Base-by-base conservation (phyloP, 177 flowering plant genomes). In the Vitis hybrid region DNA sequence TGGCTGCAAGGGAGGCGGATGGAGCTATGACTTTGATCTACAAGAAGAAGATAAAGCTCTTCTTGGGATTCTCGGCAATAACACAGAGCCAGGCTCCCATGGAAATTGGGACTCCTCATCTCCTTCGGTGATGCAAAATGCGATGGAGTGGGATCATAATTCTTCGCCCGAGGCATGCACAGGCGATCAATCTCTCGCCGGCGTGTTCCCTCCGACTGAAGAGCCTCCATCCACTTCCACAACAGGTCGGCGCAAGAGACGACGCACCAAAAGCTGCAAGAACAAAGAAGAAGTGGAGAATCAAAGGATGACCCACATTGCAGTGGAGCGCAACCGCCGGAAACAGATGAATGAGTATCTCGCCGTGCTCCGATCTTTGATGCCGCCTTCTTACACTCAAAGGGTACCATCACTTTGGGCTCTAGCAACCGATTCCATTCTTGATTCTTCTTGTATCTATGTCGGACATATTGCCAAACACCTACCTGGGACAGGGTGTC, bases 291-390 rank as follows among this genome's bases (percentile, higher is more conserved):
- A 91, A 56, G 82, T 90, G 19, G 95, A 93, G 86, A 90, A 84
- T 68, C 98, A 93, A 78, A 83, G 98, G 73, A 93, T 93, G 91
- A 91, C 97, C 67, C 98, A 93, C 88, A 93, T 93, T 80, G 89
- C 89, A 1, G 95, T 93, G 12, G 98, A 93, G 77, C 84, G 98
- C 18, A 93, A 93, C 59, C 90, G 98, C 31, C 88, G 98, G 31
- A 87, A 88, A 58, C 97, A 88, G 78, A 93, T 93, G 98, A 93
- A 91, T 31, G 98, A 91, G 72, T 89, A 91, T 66, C 93, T 93
- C 24, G 81, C 98, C 15, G 86, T 86, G 11, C 87, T 93, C 64
- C 77, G 97, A 1, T 86, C 97, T 15, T 71, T 93, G 69, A 93
- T 93, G 97, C 98, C 98, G 1, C 49, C 86, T 47, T 91, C 97